Evolutionary conservation across 345 rosid species (phyloP), one percentile per base, ranked within the genome.

Genomic region (Arabis alpina): DNA sequence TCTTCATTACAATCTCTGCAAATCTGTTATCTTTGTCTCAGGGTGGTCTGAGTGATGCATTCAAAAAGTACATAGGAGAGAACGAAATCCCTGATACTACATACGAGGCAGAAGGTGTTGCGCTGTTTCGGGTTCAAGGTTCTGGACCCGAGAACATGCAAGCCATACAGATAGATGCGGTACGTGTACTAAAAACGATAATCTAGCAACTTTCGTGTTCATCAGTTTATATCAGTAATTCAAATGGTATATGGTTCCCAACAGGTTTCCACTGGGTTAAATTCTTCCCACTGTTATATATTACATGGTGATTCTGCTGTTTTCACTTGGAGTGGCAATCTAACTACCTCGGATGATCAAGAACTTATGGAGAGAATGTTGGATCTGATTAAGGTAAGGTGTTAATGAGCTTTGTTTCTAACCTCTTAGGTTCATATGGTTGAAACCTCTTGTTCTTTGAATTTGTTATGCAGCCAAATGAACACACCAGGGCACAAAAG

Each of bases 121-220:
- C 99, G 12, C 59, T 95, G 56, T 95, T 95, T 77, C 84, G 90
- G 53, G 75, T 92, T 70, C 97, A 95, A 79, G 99, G 99, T 56
- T 82, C 96, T 79, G 99, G 98, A 82, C 99, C 99, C 36, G 97
- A 95, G 68, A 85, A 88, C 75, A 92, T 95, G 99, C 99, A 95
- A 87, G 91, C 98, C 49, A 82, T 95, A 78, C 99, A 95, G 88
- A 93, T 92, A 70, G 94, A 95, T 57, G 77, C 96, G 5, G 99
- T 95, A 90, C 44, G 88, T 65, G 7, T 65, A 10, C 6, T 34
- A 12, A 44, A 32, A 37, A 36, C 16, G 42, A 53, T 30, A 25
- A 41, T 10, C 28, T 57, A 67, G 24, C 36, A 15, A 47, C 23
- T 55, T 25, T 63, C 30, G 48, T 42, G 41, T 62, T 61, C 50